Conservation (phyloP, 2,329 filamentous ascomycete species). For the Coleophoma crateriformis region DNA sequence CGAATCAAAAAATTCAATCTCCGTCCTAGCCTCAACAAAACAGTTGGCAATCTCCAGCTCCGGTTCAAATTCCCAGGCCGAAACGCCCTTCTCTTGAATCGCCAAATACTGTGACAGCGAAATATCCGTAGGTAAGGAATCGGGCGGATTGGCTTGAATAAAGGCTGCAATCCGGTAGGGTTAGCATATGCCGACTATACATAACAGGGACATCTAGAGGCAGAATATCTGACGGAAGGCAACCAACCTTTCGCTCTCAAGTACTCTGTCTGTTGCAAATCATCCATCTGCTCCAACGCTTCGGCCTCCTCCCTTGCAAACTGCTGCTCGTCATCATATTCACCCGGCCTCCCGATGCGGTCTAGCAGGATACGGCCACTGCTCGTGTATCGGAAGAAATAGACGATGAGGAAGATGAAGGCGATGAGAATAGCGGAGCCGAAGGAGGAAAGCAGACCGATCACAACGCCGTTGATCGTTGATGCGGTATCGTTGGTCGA, state of each 20-base stretch:
- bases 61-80: slow-evolving; percentile 99
- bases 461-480: slow-evolving; percentile 73
- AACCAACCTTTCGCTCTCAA: slow-evolving; percentile 83
- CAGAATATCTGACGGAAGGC: neutral
- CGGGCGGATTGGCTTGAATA: slow-evolving; percentile 87
- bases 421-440: slow-evolving; percentile 84
- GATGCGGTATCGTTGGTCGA: slow-evolving; percentile 22
- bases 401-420: slow-evolving; percentile 73
- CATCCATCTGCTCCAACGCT: slow-evolving; percentile 92
- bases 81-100: slow-evolving; percentile 99
- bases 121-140: slow-evolving; percentile 94
- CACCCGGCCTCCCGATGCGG: slow-evolving; percentile 85
- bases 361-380: slow-evolving; percentile 89
- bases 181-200: too few species aligned
- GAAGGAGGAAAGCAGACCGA: slow-evolving; percentile 90
- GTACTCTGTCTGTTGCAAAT: slow-evolving; percentile 85
- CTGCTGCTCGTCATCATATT: slow-evolving; percentile 96
- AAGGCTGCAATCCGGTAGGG: slow-evolving; percentile 57
- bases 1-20: slow-evolving; percentile 98
- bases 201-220: neutral
- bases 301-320: slow-evolving; percentile 92
- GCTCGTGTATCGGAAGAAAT: slow-evolving; percentile 88
- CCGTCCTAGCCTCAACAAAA: slow-evolving; percentile 92
- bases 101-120: slow-evolving; percentile 95
- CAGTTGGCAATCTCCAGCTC: slow-evolving; percentile 98